Base-by-base conservation (phyloP, 2,329 filamentous ascomycete genomes). In the Pestalotiopsis sp. region DNA sequence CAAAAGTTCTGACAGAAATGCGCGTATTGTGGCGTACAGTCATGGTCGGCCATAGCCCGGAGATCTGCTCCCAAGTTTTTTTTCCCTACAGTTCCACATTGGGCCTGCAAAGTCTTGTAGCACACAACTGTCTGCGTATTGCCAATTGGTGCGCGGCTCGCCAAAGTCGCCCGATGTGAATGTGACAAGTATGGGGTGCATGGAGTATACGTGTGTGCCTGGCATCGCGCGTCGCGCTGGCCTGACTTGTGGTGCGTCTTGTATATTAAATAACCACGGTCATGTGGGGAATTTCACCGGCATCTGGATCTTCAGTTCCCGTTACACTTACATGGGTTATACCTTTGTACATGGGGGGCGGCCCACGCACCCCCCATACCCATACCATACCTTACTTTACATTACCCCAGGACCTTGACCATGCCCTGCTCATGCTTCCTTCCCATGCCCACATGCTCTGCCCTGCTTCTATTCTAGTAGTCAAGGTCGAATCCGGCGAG, bases 241-340 rank as follows among this genome's bases (percentile, higher is more conserved):
- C 71, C 70, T 69, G 66, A 69, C 68, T 68, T 71, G 68, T 74
- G 73, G 71, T 69, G 74, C 70, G 70, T 67, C 70, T 70, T 70
- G 66, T 71, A 75, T 73, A 75, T 76, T 75, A 75, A 75, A 68
- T 35, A 57, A 65, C 72, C 69, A 70, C 68, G 72, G 66, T 71
- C 69, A 71, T 72, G 70, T 71, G 70, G 70, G 72, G 74, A 58
- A 67, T 72, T 73, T 68, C 66, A 70, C 67, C 73, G 70, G 69
- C 66, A 73, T 71, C 70, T 71, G 56, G 68, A 67, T 71, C 68
- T 69, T 69, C 67, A 69, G 62, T 68, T 71, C 68, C 71, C 70
- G 70, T 65, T 56, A 57, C 40, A 56, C 64, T 20, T 52, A 9
- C 44, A 52, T 52, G 44, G 44, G 44, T 30, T 26, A 14, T 17